Conservation (phyloP, 257 asterid species). For the Prunella vulgaris region DNA sequence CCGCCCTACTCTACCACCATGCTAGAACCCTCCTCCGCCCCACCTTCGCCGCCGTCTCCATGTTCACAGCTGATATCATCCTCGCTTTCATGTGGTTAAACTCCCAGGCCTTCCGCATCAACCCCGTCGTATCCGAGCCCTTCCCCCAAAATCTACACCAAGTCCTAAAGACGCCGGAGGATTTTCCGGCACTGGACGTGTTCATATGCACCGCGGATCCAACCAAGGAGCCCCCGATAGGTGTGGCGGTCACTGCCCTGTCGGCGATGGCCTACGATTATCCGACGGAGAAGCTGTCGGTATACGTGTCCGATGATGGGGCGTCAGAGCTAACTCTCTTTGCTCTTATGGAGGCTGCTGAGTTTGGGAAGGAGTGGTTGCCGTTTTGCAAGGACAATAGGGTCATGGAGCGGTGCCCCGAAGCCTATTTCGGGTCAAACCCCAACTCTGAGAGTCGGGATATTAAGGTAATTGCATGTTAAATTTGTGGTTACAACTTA, state of each 20-base stretch:
- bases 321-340: conserved; percentile 62
- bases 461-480: conserved; percentile 27
- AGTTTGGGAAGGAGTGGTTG: conserved; percentile 54
- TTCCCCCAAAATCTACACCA: conserved; percentile 35
- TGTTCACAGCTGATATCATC: conserved; percentile 39
- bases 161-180: neutral
- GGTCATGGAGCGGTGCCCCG: conserved; percentile 45
- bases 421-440: conserved; percentile 32
- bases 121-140: conserved; percentile 30
- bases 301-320: conserved; percentile 75
- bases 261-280: conserved; percentile 72
- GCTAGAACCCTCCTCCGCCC: conserved; percentile 24
- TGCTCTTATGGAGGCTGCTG: conserved; percentile 61
- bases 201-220: conserved; percentile 79
- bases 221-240: conserved; percentile 58
- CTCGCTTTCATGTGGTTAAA: conserved; percentile 57
- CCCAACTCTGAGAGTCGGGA: neutral
- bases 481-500: too few species aligned
- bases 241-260: conserved; percentile 55
- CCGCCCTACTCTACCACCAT: conserved; percentile 53
- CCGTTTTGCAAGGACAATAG: conserved; percentile 53
- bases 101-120: conserved; percentile 47
- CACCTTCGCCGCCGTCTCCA: conserved; percentile 23
- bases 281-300: conserved; percentile 54
- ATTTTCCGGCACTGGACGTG: conserved; percentile 51